Conservation (phyloP, 139 green algal species). For the Chlamydomonas applanata region DNA sequence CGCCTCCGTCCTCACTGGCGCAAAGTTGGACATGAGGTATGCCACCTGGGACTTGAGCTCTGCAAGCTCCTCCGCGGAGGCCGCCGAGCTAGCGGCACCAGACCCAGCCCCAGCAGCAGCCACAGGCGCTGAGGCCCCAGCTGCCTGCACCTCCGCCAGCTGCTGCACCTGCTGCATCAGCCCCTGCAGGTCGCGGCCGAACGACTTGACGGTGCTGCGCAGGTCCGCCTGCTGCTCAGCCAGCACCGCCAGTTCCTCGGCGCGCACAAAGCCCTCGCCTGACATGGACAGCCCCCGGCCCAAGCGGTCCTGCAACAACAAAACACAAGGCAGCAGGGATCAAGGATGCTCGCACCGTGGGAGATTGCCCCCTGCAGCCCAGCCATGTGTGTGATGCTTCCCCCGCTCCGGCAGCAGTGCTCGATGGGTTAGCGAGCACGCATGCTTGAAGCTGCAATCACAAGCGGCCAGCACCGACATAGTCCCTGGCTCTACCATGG, state of each 20-base stretch:
- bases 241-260: too few species aligned
- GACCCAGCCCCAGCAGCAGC: too few species aligned
- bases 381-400: neutral
- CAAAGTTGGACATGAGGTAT: conserved; percentile 14
- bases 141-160: neutral
- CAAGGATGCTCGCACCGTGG: too few species aligned
- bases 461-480: too few species aligned
- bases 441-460: too few species aligned
- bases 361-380: too few species aligned
- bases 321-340: too few species aligned
- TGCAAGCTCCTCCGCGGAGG: neutral
- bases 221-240: conserved; percentile 8
- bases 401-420: too few species aligned
- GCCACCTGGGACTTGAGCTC: conserved; percentile 8
- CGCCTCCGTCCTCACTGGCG: conserved; percentile 4
- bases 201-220: neutral
- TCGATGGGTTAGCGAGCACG: too few species aligned
- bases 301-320: neutral
- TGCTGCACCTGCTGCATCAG: conserved; percentile 20
- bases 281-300: neutral
- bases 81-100: neutral
- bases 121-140: too few species aligned
- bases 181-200: conserved; percentile 10
- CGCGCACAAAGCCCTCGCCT: too few species aligned
- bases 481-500: too few species aligned